phyloP scores from a whole-genome alignment of 2,329 filamentous ascomycete species.

The Graphiopsis chlorocephala region DNA sequence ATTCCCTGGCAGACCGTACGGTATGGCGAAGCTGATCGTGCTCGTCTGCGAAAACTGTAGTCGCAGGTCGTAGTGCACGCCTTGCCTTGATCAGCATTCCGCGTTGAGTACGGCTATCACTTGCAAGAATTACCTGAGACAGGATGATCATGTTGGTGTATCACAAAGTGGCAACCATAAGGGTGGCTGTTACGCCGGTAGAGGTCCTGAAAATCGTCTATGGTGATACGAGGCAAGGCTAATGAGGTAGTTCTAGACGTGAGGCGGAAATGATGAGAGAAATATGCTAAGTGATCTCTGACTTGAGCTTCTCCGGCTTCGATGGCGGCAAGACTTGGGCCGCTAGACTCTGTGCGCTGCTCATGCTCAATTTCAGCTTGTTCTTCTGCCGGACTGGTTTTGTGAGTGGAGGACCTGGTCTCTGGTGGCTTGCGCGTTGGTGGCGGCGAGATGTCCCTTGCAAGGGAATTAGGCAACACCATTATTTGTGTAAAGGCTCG shows the following conservation, averaged over 20 bases:
- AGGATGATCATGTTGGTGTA: slow-evolving; percentile 73
- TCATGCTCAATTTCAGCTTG: background rate
- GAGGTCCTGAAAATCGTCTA: slow-evolving; percentile 44
- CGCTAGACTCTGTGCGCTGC: background rate
- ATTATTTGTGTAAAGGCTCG: background rate
- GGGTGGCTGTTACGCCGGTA: slow-evolving; percentile 48
- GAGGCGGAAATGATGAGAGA: slow-evolving; percentile 42
- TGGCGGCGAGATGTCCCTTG: slow-evolving; percentile 32
- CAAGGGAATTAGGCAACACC: slow-evolving; percentile 21
- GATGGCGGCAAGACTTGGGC: slow-evolving; percentile 42
- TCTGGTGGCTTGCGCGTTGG: slow-evolving; percentile 24
- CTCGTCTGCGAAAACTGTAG: slow-evolving; percentile 67
- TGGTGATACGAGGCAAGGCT: slow-evolving; percentile 36
- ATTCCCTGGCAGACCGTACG: slow-evolving; percentile 45
- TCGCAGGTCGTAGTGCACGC: slow-evolving; percentile 58
- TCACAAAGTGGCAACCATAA: slow-evolving; percentile 56
- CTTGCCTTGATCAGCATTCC: slow-evolving; percentile 25
- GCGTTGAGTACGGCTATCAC: background rate
- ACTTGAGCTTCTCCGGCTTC: slow-evolving; percentile 51
- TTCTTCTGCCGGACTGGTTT: background rate
- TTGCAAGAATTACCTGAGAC: slow-evolving; percentile 50
- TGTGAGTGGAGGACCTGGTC: background rate
- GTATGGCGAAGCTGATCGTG: slow-evolving; percentile 56
- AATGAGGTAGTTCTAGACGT: slow-evolving; percentile 23
- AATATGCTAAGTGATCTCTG: slow-evolving; percentile 49